Evolutionary conservation across 2,329 filamentous ascomycete species (phyloP), one percentile per base, ranked within the genome.

Genomic region (Leptographium lundbergii): DNA sequence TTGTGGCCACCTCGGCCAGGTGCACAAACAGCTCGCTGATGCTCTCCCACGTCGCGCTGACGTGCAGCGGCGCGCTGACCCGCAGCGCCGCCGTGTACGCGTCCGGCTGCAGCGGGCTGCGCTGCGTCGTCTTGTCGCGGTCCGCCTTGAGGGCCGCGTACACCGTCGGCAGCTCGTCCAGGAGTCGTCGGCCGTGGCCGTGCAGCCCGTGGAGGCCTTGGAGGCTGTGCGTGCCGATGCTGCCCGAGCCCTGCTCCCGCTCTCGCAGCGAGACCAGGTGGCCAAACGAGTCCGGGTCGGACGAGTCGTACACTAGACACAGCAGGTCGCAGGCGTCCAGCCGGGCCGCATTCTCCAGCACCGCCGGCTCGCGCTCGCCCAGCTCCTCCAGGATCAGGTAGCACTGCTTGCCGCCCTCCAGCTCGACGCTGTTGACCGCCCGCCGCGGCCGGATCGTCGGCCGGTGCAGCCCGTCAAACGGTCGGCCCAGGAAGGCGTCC

Each of bases 101-200:
- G 69, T 99, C 94, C 1, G 94, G 94, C 71, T 96, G 92, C 63
- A 87, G 75, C 70, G 96, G 90, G 61, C 88, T 88, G 61, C 94
- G 82, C 73, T 99, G 94, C n/a, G 91, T 96, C 4, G 92, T 95
- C 71, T 96, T 95, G 71, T 99, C 94, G 65, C 88, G 84, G 71
- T 99, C 94, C 3, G 94, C 94, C 72, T 99, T 99, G 61, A 97
- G 77, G 0, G 92, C 94, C 1, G 90, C 89, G 69, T 95, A 99
- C 9, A 99, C 86, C 10, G 89, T 87, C 0, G 94, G 94, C 32
- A 99, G 76, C n/a, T 89, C 85, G 69, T 95, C 88, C 2, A 99
- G 80, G 59, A 94, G 87, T 0, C 90, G 85, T 13, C 19, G 19
- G 45, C n/a, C 5, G 6, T n/a, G 42, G n/a, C 42, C 24, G n/a